Conservation (phyloP, 768 basidiomycete genomes). For the Lentinula aciculospora region DNA sequence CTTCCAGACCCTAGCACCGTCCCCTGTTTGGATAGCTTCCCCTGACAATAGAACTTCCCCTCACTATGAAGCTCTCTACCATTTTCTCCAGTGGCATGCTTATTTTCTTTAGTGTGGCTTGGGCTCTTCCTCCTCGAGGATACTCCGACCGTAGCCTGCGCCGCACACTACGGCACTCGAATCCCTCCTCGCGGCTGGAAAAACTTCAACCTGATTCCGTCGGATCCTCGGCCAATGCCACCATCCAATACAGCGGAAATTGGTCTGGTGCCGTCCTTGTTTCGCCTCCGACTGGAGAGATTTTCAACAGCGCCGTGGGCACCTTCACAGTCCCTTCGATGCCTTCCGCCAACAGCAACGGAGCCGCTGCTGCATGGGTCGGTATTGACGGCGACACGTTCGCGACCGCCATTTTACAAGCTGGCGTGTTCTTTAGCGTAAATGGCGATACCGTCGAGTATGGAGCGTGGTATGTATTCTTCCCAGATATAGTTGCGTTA, state of each 20-base stretch:
- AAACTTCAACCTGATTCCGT: neutral
- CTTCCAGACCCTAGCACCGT: neutral
- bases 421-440: slow-evolving; percentile 23
- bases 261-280: slow-evolving; percentile 22
- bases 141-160: neutral
- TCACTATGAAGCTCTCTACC: neutral
- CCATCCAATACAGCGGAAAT: slow-evolving; percentile 19
- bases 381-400: slow-evolving; percentile 27
- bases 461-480: slow-evolving; percentile 12
- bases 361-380: slow-evolving; percentile 22
- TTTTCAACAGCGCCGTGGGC: slow-evolving; percentile 21
- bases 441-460: slow-evolving; percentile 13
- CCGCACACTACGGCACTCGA: neutral
- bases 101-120: neutral
- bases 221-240: neutral
- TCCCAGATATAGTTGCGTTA: neutral
- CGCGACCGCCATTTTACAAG: slow-evolving; percentile 23
- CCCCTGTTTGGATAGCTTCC: neutral
- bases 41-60: neutral
- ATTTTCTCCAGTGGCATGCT: neutral
- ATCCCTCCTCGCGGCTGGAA: neutral
- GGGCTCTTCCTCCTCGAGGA: neutral
- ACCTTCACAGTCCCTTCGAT: slow-evolving; percentile 22
- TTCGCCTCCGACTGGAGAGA: slow-evolving; percentile 14
- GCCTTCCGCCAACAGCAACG: neutral